Conservation (phyloP, 805 yeast genomes). For the Starmerella riodocensis region DNA sequence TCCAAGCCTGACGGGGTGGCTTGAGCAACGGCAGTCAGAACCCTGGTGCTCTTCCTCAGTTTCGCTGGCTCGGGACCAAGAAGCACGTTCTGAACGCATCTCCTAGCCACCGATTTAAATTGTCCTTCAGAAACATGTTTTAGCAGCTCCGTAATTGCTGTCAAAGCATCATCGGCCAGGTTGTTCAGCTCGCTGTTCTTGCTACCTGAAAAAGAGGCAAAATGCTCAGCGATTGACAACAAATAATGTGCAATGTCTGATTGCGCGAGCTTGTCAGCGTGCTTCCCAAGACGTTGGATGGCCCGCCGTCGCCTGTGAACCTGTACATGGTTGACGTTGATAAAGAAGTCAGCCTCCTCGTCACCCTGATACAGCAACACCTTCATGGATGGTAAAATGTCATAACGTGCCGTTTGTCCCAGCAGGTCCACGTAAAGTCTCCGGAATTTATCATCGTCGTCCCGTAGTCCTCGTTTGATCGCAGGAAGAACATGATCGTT, state of each 20-base stretch:
- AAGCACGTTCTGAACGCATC: slow-evolving; percentile 44
- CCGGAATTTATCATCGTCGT: slow-evolving; percentile 46
- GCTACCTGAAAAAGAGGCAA: slow-evolving; percentile 39
- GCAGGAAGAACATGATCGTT: slow-evolving; percentile 49
- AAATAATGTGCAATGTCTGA: slow-evolving; percentile 62
- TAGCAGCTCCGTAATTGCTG: slow-evolving; percentile 46
- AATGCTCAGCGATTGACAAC: slow-evolving; percentile 74
- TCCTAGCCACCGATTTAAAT: slow-evolving; percentile 56
- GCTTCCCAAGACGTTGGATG: slow-evolving; percentile 39
- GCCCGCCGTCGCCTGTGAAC: slow-evolving; percentile 77
- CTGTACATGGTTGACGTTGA: slow-evolving; percentile 71
- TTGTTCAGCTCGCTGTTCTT: slow-evolving; percentile 27
- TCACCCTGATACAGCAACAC: slow-evolving; percentile 50
- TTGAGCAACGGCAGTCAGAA: slow-evolving; percentile 28
- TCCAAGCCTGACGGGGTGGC: slow-evolving; percentile 12
- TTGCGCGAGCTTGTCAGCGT: slow-evolving; percentile 30
- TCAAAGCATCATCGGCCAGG: slow-evolving; percentile 37
- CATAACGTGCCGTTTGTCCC: slow-evolving; percentile 41
- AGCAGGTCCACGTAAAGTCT: slow-evolving; percentile 58
- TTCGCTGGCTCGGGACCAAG: slow-evolving; percentile 28
- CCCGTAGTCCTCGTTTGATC: slow-evolving; percentile 53
- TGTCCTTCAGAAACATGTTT: slow-evolving; percentile 62
- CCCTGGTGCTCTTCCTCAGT: slow-evolving; percentile 43
- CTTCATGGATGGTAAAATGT: slow-evolving; percentile 25
- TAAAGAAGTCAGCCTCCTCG: slow-evolving; percentile 71